Evolutionary conservation across 306 rosid genomes (phyloP).

Genomic region (Mimosa pudica): DNA sequence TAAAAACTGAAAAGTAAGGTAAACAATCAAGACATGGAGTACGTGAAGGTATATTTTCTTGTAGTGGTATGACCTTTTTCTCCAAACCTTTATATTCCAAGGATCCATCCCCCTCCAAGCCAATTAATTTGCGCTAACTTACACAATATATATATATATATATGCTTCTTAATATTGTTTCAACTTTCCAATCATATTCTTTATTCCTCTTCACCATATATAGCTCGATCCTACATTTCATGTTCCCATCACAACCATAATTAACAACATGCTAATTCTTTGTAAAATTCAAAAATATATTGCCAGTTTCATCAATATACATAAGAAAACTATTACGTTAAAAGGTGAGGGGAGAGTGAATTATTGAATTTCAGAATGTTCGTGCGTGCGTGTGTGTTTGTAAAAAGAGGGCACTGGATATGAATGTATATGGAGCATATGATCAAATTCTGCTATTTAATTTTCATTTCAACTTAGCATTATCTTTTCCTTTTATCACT

Average conservation of each 20-base stretch:
- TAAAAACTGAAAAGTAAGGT: conserved; percentile 2
- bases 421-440: neutral
- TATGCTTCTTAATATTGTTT: neutral
- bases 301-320: neutral
- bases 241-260: neutral
- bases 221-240: neutral
- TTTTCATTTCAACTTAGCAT: neutral
- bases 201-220: neutral
- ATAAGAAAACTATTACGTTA: neutral
- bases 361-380: neutral
- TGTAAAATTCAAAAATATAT: no score
- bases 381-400: neutral
- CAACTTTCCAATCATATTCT: neutral
- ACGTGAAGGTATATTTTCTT: neutral
- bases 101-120: neutral
- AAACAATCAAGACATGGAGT: conserved; percentile 8
- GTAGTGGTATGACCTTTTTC: neutral
- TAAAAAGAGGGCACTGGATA: neutral
- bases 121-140: neutral
- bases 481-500: neutral
- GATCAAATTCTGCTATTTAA: neutral
- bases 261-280: no score
- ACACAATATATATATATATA: neutral
- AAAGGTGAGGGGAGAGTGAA: neutral
- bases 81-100: neutral